These are phyloP conservation scores for Metschnikowia noctiluminum DNA, from an alignment of 805 yeast genomes.

Conservation along the genomic window DNA sequence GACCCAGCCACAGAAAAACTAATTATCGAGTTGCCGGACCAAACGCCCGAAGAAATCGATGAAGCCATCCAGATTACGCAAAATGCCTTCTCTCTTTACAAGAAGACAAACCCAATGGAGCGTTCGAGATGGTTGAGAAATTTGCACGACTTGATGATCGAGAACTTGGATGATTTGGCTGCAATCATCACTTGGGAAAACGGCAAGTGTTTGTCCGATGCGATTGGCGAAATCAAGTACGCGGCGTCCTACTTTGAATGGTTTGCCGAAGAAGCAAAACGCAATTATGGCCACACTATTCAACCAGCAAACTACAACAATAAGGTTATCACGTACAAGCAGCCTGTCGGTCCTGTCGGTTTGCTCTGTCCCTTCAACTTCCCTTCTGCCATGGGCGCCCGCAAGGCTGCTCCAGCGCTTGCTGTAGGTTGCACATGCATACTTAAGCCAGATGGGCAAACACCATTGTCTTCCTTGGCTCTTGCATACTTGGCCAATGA, in stretches of 20 bases:
- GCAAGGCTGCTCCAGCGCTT: slow-evolving; percentile 62
- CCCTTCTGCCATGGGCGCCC: slow-evolving; percentile 65
- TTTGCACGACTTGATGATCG: slow-evolving; percentile 48
- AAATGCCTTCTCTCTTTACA: slow-evolving; percentile 44
- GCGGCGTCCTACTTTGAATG: slow-evolving; percentile 51
- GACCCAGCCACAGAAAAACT: slow-evolving; percentile 41
- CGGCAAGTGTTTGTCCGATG: slow-evolving; percentile 54
- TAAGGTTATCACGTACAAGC: slow-evolving; percentile 51
- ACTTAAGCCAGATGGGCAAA: slow-evolving; percentile 59
- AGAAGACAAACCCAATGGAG: slow-evolving; percentile 46
- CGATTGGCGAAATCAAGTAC: slow-evolving; percentile 53
- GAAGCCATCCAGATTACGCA: slow-evolving; percentile 47
- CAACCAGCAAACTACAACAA: slow-evolving; percentile 51
- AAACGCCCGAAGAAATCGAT: slow-evolving; percentile 40
- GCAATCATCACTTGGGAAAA: slow-evolving; percentile 57
- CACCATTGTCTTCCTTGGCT: slow-evolving; percentile 60
- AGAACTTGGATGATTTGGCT: slow-evolving; percentile 56
- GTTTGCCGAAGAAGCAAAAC: slow-evolving; percentile 53
- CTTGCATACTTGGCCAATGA: slow-evolving; percentile 51
- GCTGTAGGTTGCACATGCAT: slow-evolving; percentile 66
- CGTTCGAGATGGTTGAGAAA: slow-evolving; percentile 51
- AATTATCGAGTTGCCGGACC: slow-evolving; percentile 42
- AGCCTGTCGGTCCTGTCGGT: slow-evolving; percentile 64
- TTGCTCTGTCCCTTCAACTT: slow-evolving; percentile 66
- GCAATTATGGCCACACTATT: slow-evolving; percentile 54